Conservation (phyloP, 1,284 basidiomycete species). For the Cutaneotrichosporon sp. region DNA sequence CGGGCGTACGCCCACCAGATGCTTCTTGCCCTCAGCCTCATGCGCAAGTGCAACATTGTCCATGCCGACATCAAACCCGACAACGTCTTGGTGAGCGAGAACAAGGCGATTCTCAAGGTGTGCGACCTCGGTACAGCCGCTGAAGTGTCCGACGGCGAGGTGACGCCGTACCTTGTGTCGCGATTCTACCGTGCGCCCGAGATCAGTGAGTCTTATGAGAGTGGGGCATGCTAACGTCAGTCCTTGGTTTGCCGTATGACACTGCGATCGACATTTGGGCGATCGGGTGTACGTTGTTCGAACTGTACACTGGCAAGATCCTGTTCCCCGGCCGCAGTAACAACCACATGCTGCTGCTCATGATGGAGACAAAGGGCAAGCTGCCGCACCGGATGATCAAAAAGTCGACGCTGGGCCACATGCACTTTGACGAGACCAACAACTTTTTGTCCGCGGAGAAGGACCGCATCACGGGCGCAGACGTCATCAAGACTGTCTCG, state of each 20-base stretch:
- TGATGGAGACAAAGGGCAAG: constrained; percentile 94
- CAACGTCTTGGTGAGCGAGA: constrained; percentile 91
- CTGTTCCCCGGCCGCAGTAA: constrained; percentile 94
- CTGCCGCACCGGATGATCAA: constrained; percentile 93
- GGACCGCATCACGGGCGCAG: constrained; percentile 73
- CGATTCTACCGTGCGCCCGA: constrained; percentile 98
- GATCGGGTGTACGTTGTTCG: constrained; percentile 94
- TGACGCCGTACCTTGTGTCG: constrained; percentile 96
- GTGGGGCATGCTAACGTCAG: constrained; percentile 50
- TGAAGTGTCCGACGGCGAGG: constrained; percentile 80
- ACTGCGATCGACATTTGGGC: constrained; percentile 95
- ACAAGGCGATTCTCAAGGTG: constrained; percentile 87
- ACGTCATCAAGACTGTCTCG: constrained; percentile 71
- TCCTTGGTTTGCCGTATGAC: constrained; percentile 92
- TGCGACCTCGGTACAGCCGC: constrained; percentile 96
- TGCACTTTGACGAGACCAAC: constrained; percentile 86
- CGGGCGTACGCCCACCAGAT: constrained; percentile 95
- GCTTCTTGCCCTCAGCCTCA: constrained; percentile 76
- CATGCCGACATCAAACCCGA: constrained; percentile 98
- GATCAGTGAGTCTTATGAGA: constrained; percentile 68
- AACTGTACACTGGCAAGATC: constrained; percentile 97
- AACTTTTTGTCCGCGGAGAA: constrained; percentile 63
- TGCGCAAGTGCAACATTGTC: constrained; percentile 87
- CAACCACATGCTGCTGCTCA: constrained; percentile 94
- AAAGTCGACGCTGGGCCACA: constrained; percentile 81